Evolutionary conservation across 139 green algal genomes (phyloP), one percentile per base, ranked within the genome.

Genomic region (Coelastrella sp.): DNA sequence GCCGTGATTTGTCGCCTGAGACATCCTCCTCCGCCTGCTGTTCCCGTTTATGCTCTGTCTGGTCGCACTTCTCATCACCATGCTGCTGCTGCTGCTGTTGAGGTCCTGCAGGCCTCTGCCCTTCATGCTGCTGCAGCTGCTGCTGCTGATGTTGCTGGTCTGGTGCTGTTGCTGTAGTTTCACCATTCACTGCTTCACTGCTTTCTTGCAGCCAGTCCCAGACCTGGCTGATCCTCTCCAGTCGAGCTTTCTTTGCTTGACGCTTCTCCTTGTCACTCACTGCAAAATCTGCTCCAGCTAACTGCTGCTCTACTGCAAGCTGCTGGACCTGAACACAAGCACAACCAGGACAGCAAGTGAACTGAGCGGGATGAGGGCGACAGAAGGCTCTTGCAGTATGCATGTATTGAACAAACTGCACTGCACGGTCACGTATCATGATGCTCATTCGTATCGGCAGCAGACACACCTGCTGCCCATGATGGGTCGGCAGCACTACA

Each of bases 171-270:
- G n/a, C 10, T 11, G 17, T 35, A 20, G 74, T 81, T 11, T 68
- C 58, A 61, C 78, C 49, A 22, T 61, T 59, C 20, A 11, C 24
- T 65, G 57, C 57, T 35, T 17, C 24, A 57, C 49, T 59, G 49
- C 58, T 80, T 20, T 81, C 84, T n/a, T 81, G 84, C 68, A 88
- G 61, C 84, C 84, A 88, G 56, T 88, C 68, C 84, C 84, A 88
- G 0, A 88, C 84, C 20, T 80, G 68, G 49, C 68, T 88, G 17
- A 88, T 88, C 19, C 68, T 59, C 6, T 88, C 84, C 8, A 82
- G 20, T 9, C 68, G 66, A 1, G 84, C 84, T 8, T 68, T 56
- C 56, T 88, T 88, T 49, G 84, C 17, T 15, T 88, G 66, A 15
- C 68, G 84, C 68, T 80, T 80, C 17, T 27, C 81, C 12, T 14